Base-by-base conservation (phyloP, 495 filamentous ascomycete species). In the Pyronema omphalodes region DNA sequence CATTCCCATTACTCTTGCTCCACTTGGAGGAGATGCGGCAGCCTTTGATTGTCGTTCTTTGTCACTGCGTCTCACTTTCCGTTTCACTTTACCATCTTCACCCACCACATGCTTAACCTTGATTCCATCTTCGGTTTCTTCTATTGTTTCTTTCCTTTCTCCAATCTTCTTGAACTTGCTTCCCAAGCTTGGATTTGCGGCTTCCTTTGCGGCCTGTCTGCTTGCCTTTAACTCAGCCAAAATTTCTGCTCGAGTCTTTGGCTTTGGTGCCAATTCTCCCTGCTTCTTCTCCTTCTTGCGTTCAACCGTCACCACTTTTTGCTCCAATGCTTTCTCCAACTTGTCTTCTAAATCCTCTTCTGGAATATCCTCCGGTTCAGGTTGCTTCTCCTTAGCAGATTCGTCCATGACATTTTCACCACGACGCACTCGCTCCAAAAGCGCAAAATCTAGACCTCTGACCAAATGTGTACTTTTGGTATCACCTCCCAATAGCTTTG, bases 361-460 rank as follows among this genome's bases (percentile, higher is more conserved):
- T n/a, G 61, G 59, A 41, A 59, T 57, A 7, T 55, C 59, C 29
- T 40, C 59, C 12, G 67, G 58, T 3, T 58, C 55, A 15, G 60
- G 63, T 33, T 52, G 57, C 46, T 44, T 44, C 56, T 58, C 12
- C 9, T 15, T 46, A 1, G 55, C 58, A 9, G 59, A 55, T 6
- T 64, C 59, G 37, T 64, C 55, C 57, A 75, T 74, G 11, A 88
- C 73, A 70, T 89, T 79, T 66, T 89, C 85, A 5, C 84, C 85
- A 49, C 73, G 76, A 59, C 73, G 75, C 33, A 87, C 74, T 61
- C 82, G 74, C 66, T 82, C 78, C 46, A 98, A 68, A 15, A 98
- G 68, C 67, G 79, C 79, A 61, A 81, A 82, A 68, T 98, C 93
- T 55, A 98, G 67, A 1, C 91, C 91, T 67, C 95, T 96, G 34